These are phyloP conservation scores for Aspergillus glaucus DNA, from an alignment of 2,329 filamentous ascomycete genomes.

Conservation along the genomic window DNA sequence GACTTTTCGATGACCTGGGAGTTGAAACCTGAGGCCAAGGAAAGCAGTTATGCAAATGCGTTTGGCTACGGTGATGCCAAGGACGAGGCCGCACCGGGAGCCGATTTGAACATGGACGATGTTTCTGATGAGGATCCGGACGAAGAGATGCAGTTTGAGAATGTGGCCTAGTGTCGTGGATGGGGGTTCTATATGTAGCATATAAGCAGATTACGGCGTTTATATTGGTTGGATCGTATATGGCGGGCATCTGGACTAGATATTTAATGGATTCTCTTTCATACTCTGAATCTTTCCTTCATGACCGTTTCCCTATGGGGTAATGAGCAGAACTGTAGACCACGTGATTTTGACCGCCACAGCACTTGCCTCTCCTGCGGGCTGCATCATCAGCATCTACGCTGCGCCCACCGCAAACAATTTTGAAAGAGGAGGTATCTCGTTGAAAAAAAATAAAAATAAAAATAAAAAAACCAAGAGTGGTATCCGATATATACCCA, in stretches of 20 bases:
- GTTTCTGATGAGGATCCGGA: slow-evolving; percentile 49
- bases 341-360: slow-evolving; percentile 1
- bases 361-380: background rate
- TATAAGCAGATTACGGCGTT: slow-evolving; percentile 22
- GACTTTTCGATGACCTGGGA: slow-evolving; percentile 82
- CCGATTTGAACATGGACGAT: slow-evolving; percentile 43
- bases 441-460: background rate
- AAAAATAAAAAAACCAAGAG: too few species aligned
- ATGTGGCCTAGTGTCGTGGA: slow-evolving; percentile 49
- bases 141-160: slow-evolving; percentile 72
- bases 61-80: slow-evolving; percentile 43
- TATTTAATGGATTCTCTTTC: background rate
- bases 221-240: slow-evolving; percentile 8
- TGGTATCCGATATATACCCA: slow-evolving; percentile 4
- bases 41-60: slow-evolving; percentile 42
- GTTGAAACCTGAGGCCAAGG: slow-evolving; percentile 63
- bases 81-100: slow-evolving; percentile 44
- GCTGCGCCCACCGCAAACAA: background rate
- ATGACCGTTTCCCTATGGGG: too few species aligned
- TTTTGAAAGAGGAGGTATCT: background rate
- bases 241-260: slow-evolving; percentile 6
- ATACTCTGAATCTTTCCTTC: too few species aligned
- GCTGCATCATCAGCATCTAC: background rate
- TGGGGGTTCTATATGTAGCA: slow-evolving; percentile 16
- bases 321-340: background rate